A percentile compares a stretch with the other conserved stretches of the same genome.
phyloP scores from a whole-genome alignment of 805 yeast genomes.

The Debaryomyces prosopidis region DNA sequence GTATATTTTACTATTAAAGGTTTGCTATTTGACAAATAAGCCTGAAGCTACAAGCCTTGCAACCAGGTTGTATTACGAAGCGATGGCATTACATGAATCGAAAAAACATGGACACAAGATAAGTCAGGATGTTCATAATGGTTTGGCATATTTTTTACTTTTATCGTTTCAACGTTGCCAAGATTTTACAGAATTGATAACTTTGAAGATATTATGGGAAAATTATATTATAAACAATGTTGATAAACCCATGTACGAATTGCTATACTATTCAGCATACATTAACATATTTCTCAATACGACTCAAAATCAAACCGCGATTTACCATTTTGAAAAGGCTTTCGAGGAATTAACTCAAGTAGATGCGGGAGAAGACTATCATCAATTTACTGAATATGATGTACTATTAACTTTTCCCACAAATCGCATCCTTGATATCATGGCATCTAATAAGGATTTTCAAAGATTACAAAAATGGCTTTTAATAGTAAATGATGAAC shows the following conservation, averaged over 20 bases:
- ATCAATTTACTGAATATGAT: background rate
- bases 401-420: slow-evolving; percentile 17
- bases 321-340: slow-evolving; percentile 14
- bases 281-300: slow-evolving; percentile 23
- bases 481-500: slow-evolving; percentile 7
- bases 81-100: background rate
- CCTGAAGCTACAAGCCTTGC: slow-evolving; percentile 1
- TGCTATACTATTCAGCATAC: slow-evolving; percentile 22
- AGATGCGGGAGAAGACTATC: background rate
- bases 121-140: background rate
- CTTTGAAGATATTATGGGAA: slow-evolving; percentile 23
- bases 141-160: slow-evolving; percentile 5
- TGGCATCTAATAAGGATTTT: slow-evolving; percentile 22
- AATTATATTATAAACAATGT: slow-evolving; percentile 10
- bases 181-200: slow-evolving; percentile 20
- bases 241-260: slow-evolving; percentile 8
- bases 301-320: slow-evolving; percentile 23
- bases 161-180: slow-evolving; percentile 9
- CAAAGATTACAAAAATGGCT: slow-evolving; percentile 17
- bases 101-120: slow-evolving; percentile 1
- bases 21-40: slow-evolving; percentile 3
- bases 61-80: slow-evolving; percentile 4
- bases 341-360: background rate
- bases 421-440: slow-evolving; percentile 12
- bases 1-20: slow-evolving; percentile 2